phyloP scores from a whole-genome alignment of 306 rosid species.

The Dryas drummondii region DNA sequence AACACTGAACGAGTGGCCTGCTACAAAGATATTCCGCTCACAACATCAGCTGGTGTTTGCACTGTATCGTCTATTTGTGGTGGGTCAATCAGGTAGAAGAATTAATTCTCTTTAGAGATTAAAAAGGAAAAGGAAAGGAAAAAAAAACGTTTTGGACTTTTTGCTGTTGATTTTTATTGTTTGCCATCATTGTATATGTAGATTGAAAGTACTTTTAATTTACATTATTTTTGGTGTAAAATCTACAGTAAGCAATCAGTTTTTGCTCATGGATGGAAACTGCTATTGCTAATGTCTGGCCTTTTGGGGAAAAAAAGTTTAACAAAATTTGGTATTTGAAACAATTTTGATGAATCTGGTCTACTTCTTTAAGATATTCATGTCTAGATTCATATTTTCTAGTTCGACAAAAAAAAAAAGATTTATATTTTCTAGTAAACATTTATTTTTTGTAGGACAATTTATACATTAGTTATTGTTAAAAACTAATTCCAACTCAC shows the following conservation, averaged over 20 bases:
- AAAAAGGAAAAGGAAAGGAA: neutral
- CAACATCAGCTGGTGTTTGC: conserved; percentile 86
- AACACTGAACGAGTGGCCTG: conserved; percentile 66
- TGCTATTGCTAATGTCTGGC: neutral
- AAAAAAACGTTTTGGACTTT: neutral
- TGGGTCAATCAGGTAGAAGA: conserved; percentile 62
- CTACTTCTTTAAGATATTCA: no score
- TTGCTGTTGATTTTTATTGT: neutral
- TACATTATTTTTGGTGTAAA: neutral
- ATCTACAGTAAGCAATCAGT: neutral
- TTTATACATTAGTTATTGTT: no score
- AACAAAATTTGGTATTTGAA: neutral
- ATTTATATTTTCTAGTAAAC: no score
- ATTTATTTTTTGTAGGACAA: no score
- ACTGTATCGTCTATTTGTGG: conserved; percentile 56
- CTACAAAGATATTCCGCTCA: conserved; percentile 67
- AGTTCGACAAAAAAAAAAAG: no score
- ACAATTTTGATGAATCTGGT: neutral
- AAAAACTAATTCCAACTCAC: no score
- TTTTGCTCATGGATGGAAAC: neutral
- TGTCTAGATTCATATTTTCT: no score
- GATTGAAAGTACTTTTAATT: neutral
- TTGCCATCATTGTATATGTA: neutral
- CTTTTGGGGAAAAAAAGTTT: neutral
- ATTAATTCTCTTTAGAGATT: neutral